A percentile compares a stretch with the other conserved stretches of the same genome.
Evolutionary conservation across 164 flowering plant species (phyloP).

Genomic region (Kingdonia uniflora): DNA sequence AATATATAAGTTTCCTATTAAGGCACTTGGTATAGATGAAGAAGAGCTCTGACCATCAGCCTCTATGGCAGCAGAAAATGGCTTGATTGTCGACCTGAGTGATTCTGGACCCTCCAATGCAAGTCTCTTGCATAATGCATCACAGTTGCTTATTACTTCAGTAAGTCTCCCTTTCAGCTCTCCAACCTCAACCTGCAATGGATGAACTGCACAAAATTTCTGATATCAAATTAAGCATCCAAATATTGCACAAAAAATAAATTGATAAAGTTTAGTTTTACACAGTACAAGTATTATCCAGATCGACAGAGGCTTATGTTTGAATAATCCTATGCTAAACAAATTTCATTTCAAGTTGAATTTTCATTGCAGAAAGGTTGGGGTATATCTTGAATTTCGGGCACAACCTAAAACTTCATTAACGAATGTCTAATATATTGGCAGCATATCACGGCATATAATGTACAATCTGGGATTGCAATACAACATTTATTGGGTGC

Average conservation of each 20-base stretch:
- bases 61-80: slow-evolving; percentile 34
- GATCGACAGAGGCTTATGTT: too few species aligned
- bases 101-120: slow-evolving; percentile 72
- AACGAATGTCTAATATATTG: too few species aligned
- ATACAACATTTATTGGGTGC: too few species aligned
- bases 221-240: slow-evolving; percentile 3
- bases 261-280: neutral
- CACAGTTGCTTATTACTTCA: slow-evolving; percentile 83
- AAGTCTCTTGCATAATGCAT: slow-evolving; percentile 88
- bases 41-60: slow-evolving; percentile 13
- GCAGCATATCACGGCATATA: too few species aligned
- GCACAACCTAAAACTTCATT: too few species aligned
- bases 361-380: too few species aligned
- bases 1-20: slow-evolving; percentile 8
- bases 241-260: too few species aligned
- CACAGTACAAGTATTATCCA: too few species aligned
- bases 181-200: slow-evolving; percentile 88
- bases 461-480: too few species aligned
- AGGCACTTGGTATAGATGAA: slow-evolving; percentile 13
- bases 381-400: too few species aligned
- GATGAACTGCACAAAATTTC: slow-evolving; percentile 49
- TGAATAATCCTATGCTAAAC: too few species aligned
- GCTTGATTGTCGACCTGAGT: slow-evolving; percentile 53
- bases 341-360: too few species aligned
- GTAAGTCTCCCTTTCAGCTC: slow-evolving; percentile 92